Evolutionary conservation across 768 basidiomycete species (phyloP).

Genomic region (Mycena floridula): DNA sequence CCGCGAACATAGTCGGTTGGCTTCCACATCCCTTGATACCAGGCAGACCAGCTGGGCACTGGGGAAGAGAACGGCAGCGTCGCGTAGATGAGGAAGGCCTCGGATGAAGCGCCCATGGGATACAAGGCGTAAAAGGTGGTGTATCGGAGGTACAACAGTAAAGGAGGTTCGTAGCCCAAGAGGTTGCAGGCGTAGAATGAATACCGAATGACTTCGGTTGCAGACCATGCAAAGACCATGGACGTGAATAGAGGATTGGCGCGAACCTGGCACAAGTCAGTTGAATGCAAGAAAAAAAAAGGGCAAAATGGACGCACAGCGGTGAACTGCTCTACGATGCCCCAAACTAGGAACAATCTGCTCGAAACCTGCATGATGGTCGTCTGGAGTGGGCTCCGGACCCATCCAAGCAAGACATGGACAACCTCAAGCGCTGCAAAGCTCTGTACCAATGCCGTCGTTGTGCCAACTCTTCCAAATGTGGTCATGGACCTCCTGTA

Average conservation of each 20-base stretch:
- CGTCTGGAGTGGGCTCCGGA: conserved; percentile 68
- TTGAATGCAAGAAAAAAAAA: neutral
- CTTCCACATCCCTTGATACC: conserved; percentile 42
- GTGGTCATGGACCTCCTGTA: conserved; percentile 50
- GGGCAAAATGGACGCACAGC: conserved; percentile 35
- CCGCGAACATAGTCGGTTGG: conserved; percentile 52
- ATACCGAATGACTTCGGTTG: conserved; percentile 91
- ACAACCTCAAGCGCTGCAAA: conserved; percentile 79
- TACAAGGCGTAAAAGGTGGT: conserved; percentile 93
- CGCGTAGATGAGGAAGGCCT: conserved; percentile 77
- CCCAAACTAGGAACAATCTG: conserved; percentile 83
- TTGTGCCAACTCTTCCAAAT: conserved; percentile 52
- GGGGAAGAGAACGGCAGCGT: conserved; percentile 56
- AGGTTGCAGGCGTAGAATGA: conserved; percentile 74
- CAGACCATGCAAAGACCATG: conserved; percentile 91
- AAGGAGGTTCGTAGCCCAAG: conserved; percentile 42
- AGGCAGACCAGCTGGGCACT: conserved; percentile 34
- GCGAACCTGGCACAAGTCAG: conserved; percentile 23
- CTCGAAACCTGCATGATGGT: conserved; percentile 78
- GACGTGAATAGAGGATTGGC: conserved; percentile 76
- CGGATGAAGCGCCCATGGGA: conserved; percentile 85
- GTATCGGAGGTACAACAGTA: conserved; percentile 75
- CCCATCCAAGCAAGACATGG: conserved; percentile 75
- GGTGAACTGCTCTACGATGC: conserved; percentile 59
- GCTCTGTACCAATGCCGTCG: conserved; percentile 73